These are phyloP conservation scores for Beta corolliflora DNA, from an alignment of 179 eudicot genomes.

Conservation along the genomic window DNA sequence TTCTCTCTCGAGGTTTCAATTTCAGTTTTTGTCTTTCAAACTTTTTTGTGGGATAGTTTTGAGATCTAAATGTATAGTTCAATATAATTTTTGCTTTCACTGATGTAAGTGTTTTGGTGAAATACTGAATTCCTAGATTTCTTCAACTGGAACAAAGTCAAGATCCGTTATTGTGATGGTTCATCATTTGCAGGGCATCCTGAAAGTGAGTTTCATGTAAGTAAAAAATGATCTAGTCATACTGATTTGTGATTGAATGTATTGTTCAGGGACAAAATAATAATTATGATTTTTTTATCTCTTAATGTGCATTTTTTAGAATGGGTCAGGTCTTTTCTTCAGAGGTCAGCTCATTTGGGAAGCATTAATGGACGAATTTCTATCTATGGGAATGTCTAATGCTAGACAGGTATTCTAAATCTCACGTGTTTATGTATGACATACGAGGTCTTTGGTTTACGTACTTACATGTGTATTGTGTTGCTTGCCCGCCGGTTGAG, in stretches of 20 bases:
- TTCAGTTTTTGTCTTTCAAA: background rate
- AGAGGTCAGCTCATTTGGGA: slow-evolving; percentile 92
- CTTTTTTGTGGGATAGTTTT: background rate
- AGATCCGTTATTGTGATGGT: slow-evolving; percentile 92
- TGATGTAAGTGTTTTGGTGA: slow-evolving; percentile 12
- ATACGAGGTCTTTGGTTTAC: background rate
- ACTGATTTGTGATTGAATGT: slow-evolving; percentile 14
- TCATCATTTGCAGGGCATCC: slow-evolving; percentile 81
- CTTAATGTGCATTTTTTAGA: slow-evolving; percentile 34
- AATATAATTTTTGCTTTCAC: background rate
- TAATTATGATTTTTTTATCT: background rate
- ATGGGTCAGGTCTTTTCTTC: slow-evolving; percentile 73
- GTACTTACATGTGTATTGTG: background rate
- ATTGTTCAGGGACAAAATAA: slow-evolving; percentile 2
- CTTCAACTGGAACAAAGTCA: slow-evolving; percentile 92
- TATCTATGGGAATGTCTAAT: slow-evolving; percentile 64
- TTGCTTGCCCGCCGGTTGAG: background rate
- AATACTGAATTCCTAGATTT: slow-evolving; percentile 51
- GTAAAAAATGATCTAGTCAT: slow-evolving; percentile 6
- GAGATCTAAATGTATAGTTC: background rate
- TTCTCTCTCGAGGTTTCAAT: background rate
- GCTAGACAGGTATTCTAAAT: slow-evolving; percentile 55
- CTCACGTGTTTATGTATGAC: background rate
- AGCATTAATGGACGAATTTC: slow-evolving; percentile 69
- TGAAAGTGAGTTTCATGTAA: slow-evolving; percentile 62